These are phyloP conservation scores for Paspalum notatum DNA, from an alignment of 176 grass and related monocot species.

Conservation along the genomic window DNA sequence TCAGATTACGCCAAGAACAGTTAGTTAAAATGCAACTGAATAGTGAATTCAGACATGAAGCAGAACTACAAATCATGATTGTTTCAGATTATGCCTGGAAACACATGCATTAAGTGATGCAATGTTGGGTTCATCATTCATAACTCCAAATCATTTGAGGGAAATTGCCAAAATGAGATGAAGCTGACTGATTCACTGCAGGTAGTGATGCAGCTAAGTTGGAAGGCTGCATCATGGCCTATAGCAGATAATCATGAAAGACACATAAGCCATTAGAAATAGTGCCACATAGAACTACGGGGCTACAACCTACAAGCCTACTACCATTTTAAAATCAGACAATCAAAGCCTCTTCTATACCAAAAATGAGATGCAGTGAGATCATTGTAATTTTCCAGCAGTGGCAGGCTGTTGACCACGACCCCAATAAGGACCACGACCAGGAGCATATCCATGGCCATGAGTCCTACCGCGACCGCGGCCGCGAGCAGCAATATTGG, in stretches of 20 bases:
- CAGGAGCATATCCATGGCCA: too few species aligned
- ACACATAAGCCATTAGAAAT: slow-evolving; percentile 20
- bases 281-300: not conserved
- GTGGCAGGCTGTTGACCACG: not conserved
- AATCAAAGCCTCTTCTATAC: slow-evolving; percentile 3
- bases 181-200: slow-evolving; percentile 48
- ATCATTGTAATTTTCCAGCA: slow-evolving; percentile 16
- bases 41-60: too few species aligned
- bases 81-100: not conserved
- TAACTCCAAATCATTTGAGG: slow-evolving; percentile 10
- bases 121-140: slow-evolving; percentile 24
- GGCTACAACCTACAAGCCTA: not conserved
- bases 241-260: slow-evolving; percentile 36
- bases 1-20: too few species aligned
- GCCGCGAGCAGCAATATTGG: too few species aligned
- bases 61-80: too few species aligned
- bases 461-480: too few species aligned
- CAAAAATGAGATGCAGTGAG: slow-evolving; percentile 21
- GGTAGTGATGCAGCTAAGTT: slow-evolving; percentile 40
- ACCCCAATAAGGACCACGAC: too few species aligned
- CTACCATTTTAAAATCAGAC: slow-evolving; percentile 12
- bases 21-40: too few species aligned
- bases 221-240: slow-evolving; percentile 46
- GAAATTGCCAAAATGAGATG: slow-evolving; percentile 53
- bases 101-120: slow-evolving; percentile 35